A percentile compares a stretch with the other conserved stretches of the same genome.
These are phyloP conservation scores for Leccinum laetum DNA, from an alignment of 1,284 basidiomycete species.

Conservation along the genomic window DNA sequence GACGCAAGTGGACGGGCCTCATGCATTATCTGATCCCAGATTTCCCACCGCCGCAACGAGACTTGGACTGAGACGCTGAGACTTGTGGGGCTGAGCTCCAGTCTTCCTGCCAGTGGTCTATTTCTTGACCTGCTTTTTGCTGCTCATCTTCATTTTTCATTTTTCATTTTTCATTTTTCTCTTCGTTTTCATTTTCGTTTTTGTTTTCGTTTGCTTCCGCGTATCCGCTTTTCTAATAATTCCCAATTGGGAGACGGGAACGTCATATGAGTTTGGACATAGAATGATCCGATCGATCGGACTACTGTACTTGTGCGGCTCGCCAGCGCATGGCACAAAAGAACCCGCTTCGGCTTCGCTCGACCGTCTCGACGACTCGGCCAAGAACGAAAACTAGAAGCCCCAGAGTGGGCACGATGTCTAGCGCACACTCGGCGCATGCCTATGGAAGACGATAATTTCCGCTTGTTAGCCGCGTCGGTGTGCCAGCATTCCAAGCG, in stretches of 20 bases:
- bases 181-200: neutral
- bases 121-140: neutral
- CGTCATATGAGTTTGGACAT: neutral
- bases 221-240: constrained; percentile 12
- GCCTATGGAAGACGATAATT: constrained; percentile 5
- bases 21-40: constrained; percentile 42
- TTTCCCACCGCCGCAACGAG: constrained; percentile 35
- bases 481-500: neutral
- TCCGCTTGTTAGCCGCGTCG: constrained; percentile 8
- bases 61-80: constrained; percentile 18
- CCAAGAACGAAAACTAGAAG: neutral
- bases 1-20: constrained; percentile 16
- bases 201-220: neutral
- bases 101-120: neutral
- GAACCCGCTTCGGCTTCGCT: constrained; percentile 3
- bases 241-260: constrained; percentile 3
- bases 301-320: neutral
- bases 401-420: neutral
- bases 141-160: neutral
- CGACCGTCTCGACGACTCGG: neutral
- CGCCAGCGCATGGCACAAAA: constrained; percentile 5
- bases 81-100: neutral
- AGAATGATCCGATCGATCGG: neutral
- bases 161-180: neutral
- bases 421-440: neutral